Conservation (phyloP, 345 rosid species). For the Raphanus raphanistrum region DNA sequence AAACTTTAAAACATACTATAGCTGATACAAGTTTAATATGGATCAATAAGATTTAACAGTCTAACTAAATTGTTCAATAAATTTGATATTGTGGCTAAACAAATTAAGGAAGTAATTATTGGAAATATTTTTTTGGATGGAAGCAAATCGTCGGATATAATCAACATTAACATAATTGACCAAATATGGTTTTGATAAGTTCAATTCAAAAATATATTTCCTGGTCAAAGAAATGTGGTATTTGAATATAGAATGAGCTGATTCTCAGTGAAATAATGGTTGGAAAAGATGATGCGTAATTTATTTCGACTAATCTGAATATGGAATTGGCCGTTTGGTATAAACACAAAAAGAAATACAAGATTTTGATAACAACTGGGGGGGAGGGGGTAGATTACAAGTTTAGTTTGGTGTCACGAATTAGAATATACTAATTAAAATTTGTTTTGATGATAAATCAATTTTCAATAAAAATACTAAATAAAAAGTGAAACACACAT, state of each 20-base stretch:
- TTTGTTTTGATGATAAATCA: not conserved
- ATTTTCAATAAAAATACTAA: not conserved
- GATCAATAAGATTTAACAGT: not conserved
- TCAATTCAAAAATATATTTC: not conserved
- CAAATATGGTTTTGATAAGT: not conserved
- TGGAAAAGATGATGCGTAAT: not conserved
- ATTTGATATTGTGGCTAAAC: not conserved
- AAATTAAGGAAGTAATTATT: not conserved
- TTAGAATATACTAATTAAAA: not conserved
- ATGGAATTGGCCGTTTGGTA: not conserved
- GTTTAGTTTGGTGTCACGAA: not conserved
- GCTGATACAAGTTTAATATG: not conserved
- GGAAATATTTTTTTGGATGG: not conserved
- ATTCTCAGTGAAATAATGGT: not conserved
- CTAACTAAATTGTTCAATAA: not conserved
- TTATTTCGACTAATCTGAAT: not conserved
- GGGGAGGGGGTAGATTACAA: not conserved
- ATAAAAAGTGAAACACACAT: not conserved
- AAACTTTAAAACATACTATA: not conserved
- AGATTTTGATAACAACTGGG: not conserved
- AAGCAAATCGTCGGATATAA: not conserved
- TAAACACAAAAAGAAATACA: not conserved
- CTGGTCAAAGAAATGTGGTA: not conserved
- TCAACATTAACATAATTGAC: not conserved
- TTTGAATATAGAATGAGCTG: not conserved